These are phyloP conservation scores for Ceratocystis papillata DNA, from an alignment of 2,329 filamentous ascomycete genomes.

Conservation along the genomic window DNA sequence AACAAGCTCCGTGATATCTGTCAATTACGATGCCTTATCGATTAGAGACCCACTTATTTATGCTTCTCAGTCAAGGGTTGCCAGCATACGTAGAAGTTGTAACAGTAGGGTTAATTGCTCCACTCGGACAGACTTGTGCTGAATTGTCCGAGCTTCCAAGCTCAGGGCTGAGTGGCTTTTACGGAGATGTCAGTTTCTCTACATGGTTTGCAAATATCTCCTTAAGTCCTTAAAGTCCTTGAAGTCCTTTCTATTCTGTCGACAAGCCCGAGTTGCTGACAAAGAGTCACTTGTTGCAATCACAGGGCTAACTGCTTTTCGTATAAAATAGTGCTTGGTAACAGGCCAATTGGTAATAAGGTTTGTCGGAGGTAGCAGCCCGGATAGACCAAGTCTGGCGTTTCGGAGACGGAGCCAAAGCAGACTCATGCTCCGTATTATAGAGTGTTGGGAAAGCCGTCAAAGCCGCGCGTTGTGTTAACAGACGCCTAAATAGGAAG, in stretches of 20 bases:
- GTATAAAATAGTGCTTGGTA: not conserved
- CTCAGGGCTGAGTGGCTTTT: no score
- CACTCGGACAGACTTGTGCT: not conserved
- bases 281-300: not conserved
- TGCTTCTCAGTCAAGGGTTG: not conserved
- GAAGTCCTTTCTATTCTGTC: not conserved
- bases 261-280: not conserved
- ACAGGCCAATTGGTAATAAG: not conserved
- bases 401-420: not conserved
- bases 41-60: conserved; percentile 17
- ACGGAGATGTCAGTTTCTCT: no score
- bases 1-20: conserved; percentile 12
- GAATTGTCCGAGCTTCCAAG: no score
- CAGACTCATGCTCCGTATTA: not conserved
- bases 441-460: no score
- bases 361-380: not conserved
- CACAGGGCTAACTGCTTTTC: not conserved
- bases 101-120: not conserved
- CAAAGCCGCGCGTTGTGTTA: not conserved
- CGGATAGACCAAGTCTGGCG: not conserved
- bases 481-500: not conserved
- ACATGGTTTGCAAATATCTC: no score
- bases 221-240: no score
- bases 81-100: not conserved
- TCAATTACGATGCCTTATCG: conserved; percentile 18